Evolutionary conservation across 352 stramenopile genomes (phyloP), one percentile per base, ranked within the genome.

Genomic region (Pythium rhizo-oryzae): DNA sequence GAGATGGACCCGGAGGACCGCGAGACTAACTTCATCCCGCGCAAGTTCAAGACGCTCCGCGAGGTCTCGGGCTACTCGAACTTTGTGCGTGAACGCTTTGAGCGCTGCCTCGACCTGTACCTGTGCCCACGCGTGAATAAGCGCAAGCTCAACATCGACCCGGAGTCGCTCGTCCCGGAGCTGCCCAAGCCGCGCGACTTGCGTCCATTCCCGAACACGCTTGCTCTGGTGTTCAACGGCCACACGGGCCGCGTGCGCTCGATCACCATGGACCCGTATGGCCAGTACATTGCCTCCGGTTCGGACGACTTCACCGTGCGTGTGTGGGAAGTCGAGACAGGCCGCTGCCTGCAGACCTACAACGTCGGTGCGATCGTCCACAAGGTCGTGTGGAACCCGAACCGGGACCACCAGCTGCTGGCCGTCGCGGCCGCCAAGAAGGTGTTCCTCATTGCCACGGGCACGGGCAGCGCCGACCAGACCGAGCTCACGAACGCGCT

Each of bases 51-150:
- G 46, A 99, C 97, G 39, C 81, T 99, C 51, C 91, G 97, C 35
- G 92, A 97, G 37, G 97, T 99, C 37, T 95, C 94, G 49, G 96
- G 91, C 21, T 99, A 99, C 81, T 76, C 89, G 25, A 92, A 98
- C 73, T 97, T 98, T 51, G 94, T 99, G 30, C 96, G 96, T 67
- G 98, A 99, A 81, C 87, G 97, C n/a, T 99, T 99, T 77, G 98
- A 99, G 76, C 89, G 98, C 13, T 99, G 98, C 77, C 81, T 99
- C 21, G 98, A 99, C 87, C 82, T 99, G 41, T 99, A 99, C 82
- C 77, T 99, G 30, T 98, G 93, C 59, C 98, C 98, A 43, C 93
- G 98, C 68, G 85, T 94, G 47, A 96, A 95, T 80, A 96, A 99
- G 84, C 89, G 93, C 57, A 96, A 98, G 58, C 84, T 99, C 64